These are phyloP conservation scores for Aspergillus olivimuriae DNA, from an alignment of 495 filamentous ascomycete genomes.

Conservation along the genomic window DNA sequence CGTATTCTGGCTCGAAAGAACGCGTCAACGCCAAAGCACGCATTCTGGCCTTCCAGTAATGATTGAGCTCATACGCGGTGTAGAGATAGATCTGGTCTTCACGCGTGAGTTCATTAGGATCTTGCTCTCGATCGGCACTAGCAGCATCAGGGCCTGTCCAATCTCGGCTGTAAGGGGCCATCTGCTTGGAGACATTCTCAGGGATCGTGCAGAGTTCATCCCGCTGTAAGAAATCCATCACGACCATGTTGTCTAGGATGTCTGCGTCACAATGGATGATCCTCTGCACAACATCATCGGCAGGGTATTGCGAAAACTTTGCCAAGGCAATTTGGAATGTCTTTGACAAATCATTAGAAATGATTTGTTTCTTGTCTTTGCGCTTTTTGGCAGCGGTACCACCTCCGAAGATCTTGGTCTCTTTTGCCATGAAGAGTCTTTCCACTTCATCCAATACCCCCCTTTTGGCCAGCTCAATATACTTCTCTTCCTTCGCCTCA, in stretches of 20 bases:
- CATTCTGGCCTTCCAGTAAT: conserved; percentile 98
- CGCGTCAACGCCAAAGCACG: conserved; percentile 80
- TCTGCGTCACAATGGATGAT: conserved; percentile 93
- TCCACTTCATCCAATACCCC: conserved; percentile 97
- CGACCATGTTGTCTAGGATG: conserved; percentile 84
- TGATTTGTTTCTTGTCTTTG: conserved; percentile 95
- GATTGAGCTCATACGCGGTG: conserved; percentile 90
- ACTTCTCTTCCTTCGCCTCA: conserved; percentile 88
- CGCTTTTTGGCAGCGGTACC: conserved; percentile 60
- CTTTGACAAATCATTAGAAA: conserved; percentile 84
- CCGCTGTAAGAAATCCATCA: conserved; percentile 94
- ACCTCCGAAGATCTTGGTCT: conserved; percentile 76
- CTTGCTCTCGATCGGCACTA: conserved; percentile 73
- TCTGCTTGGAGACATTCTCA: conserved; percentile 81
- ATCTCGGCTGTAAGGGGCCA: conserved; percentile 93
- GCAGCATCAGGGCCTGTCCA: conserved; percentile 88
- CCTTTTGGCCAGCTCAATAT: conserved; percentile 82
- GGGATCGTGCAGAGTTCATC: conserved; percentile 88
- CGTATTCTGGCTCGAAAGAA: conserved; percentile 83
- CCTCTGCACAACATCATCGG: conserved; percentile 82
- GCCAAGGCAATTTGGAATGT: conserved; percentile 88
- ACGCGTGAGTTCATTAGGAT: conserved; percentile 81
- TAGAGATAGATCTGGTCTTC: conserved; percentile 93
- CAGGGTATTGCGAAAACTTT: conserved; percentile 75
- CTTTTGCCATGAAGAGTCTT: conserved; percentile 94